Evolutionary conservation across 2,329 filamentous ascomycete genomes (phyloP), one percentile per base, ranked within the genome.

Genomic region (Talaromyces albobiverticillius): DNA sequence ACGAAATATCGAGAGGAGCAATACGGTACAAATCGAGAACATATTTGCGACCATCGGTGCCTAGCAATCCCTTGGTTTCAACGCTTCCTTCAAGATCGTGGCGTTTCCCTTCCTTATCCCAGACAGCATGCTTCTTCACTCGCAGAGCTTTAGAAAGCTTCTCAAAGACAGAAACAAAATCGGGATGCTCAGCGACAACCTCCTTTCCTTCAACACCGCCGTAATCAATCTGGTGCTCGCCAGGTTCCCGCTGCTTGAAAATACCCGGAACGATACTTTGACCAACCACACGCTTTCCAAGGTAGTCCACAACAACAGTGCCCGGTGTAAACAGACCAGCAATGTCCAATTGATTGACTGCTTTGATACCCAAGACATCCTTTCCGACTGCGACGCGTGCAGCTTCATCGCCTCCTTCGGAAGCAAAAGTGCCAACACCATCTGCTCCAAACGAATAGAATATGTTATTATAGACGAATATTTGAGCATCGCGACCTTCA

Each of bases 401-500:
- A 60, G 94, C 94, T 75, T 99, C 94, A 61, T 99, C 93, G 18
- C 94, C 94, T 61, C 94, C 94, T 75, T 99, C 94, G 3, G 88
- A 92, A 10, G 91, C 92, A 71, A 99, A 99, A 14, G 94, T 99
- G 41, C 94, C 93, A 43, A 97, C 94, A 50, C 94, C 95, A 70
- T 99, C 94, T 42, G 94, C 93, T 59, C 94, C 94, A 64, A 96
- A 97, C 0, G 94, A 97, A 79, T 96, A 99, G 79, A 99, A 99
- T 62, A 99, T 91, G 74, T 99, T 99, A 80, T 97, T 97, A 79
- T 97, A 96, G 22, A 99, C 93, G 66, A 96, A 99, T 61, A 99
- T 99, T 71, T 99, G 94, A 3, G 94, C 94, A 70, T 99, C 93
- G 61, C 82, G 84, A 59, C 82, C 86, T 75, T 99, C 94, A 0